A percentile compares a stretch with the other conserved stretches of the same genome.
phyloP scores from a whole-genome alignment of 1,284 basidiomycete species.

The Trametes hirsuta region DNA sequence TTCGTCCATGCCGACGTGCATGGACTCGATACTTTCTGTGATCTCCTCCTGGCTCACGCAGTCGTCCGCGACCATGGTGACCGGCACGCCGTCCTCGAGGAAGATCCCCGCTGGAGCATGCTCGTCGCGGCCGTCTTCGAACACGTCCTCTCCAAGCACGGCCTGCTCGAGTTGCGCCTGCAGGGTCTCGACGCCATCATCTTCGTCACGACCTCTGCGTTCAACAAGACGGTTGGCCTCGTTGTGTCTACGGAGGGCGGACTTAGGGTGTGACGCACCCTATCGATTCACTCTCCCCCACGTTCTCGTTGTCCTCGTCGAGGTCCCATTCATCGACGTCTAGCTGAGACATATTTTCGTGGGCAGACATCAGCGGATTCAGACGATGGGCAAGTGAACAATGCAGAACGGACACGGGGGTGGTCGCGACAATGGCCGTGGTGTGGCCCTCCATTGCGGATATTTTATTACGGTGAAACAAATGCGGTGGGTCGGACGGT shows the following conservation, averaged over 20 bases:
- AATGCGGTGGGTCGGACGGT: too few relatives aligned
- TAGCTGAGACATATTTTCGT: too few relatives aligned
- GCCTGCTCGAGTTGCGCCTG: not conserved
- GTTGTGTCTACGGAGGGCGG: not conserved
- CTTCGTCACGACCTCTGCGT: not conserved
- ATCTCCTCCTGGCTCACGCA: not conserved
- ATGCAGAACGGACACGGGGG: too few relatives aligned
- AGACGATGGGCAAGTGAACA: too few relatives aligned
- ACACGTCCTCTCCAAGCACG: not conserved
- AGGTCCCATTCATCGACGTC: too few relatives aligned
- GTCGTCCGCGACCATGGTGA: not conserved
- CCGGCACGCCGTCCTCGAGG: not conserved
- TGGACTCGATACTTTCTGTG: not conserved
- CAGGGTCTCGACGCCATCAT: not conserved
- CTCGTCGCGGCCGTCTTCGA: not conserved
- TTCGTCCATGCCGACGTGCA: not conserved
- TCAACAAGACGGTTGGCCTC: not conserved
- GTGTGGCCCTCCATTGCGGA: too few relatives aligned
- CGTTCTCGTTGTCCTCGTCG: too few relatives aligned
- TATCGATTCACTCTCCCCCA: too few relatives aligned
- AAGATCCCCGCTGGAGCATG: not conserved
- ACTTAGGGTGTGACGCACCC: not conserved
- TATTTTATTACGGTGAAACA: too few relatives aligned
- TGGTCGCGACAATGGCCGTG: too few relatives aligned
- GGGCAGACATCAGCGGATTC: too few relatives aligned